Percentiles rank a stretch among this genome's conserved stretches.
These are phyloP conservation scores for Baorangia bicolor DNA, from an alignment of 768 basidiomycete species.

Conservation along the genomic window DNA sequence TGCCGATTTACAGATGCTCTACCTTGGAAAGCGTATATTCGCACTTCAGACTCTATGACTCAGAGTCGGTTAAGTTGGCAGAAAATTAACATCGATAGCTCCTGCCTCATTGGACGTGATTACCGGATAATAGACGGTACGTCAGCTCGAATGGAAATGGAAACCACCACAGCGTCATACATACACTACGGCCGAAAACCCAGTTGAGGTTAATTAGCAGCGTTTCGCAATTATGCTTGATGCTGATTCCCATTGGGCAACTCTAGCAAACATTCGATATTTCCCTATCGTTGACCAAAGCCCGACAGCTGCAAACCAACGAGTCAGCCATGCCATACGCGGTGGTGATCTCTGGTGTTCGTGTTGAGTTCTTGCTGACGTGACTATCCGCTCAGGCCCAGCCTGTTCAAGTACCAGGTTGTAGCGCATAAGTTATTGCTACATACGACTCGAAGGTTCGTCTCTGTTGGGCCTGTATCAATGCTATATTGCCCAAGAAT, in stretches of 20 bases:
- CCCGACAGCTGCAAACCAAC: constrained; percentile 75
- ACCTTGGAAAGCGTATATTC: neutral
- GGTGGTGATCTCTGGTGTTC: constrained; percentile 84
- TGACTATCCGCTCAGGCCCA: too few species aligned
- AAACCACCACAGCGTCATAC: too few species aligned
- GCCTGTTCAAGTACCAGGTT: too few species aligned
- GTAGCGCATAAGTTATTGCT: too few species aligned
- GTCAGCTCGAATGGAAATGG: constrained; percentile 9
- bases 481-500: too few species aligned
- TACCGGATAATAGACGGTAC: neutral
- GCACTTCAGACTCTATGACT: neutral
- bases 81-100: neutral
- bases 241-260: constrained; percentile 4
- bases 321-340: constrained; percentile 96
- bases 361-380: too few species aligned
- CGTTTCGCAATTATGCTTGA: neutral
- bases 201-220: constrained; percentile 59
- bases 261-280: constrained; percentile 79
- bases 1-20: neutral
- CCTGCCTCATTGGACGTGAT: constrained; percentile 6
- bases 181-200: too few species aligned
- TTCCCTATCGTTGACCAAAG: constrained; percentile 76
- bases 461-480: too few species aligned
- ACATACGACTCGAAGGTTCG: too few species aligned
- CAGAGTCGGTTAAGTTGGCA: neutral